Percentiles rank a stretch among this genome's conserved stretches.
Conservation (phyloP, 257 asterid genomes). For the Solanum gandarillasii region DNA sequence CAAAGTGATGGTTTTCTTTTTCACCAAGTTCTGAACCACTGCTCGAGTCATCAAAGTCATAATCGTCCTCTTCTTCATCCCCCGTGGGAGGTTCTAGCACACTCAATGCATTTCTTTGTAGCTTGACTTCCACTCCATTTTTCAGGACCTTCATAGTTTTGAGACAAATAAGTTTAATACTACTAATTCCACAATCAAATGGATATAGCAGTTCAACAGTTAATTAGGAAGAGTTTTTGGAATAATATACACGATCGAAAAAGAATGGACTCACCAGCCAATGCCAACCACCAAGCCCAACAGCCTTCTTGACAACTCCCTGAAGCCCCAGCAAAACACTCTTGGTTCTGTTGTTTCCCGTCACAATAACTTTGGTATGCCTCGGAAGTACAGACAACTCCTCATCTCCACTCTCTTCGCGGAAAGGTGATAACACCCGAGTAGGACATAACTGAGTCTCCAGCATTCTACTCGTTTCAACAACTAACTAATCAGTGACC, state of each 20-base stretch:
- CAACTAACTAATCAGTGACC: neutral
- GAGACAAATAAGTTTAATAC: neutral
- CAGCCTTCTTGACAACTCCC: constrained; percentile 98
- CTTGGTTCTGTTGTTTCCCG: constrained; percentile 93
- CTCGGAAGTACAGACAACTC: constrained; percentile 91
- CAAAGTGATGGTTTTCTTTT: constrained; percentile 43
- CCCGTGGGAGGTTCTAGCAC: constrained; percentile 92
- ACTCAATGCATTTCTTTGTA: constrained; percentile 90
- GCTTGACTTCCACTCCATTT: constrained; percentile 93
- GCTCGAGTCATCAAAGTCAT: constrained; percentile 65
- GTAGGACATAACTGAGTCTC: constrained; percentile 59
- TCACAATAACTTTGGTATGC: constrained; percentile 92
- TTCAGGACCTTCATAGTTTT: constrained; percentile 53
- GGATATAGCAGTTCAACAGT: neutral
- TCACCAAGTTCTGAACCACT: constrained; percentile 70
- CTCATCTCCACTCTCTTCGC: constrained; percentile 85
- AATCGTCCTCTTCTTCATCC: constrained; percentile 63
- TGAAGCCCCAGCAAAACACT: constrained; percentile 92
- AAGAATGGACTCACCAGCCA: constrained; percentile 65
- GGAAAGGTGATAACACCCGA: constrained; percentile 59
- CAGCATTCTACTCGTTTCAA: constrained; percentile 30
- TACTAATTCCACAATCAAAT: neutral
- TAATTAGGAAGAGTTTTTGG: neutral
- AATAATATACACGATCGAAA: neutral
- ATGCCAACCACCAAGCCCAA: constrained; percentile 99